A percentile compares a stretch with the other conserved stretches of the same genome.
Evolutionary conservation across 2,329 filamentous ascomycete genomes (phyloP).

Genomic region (Akanthomyces muscarius): DNA sequence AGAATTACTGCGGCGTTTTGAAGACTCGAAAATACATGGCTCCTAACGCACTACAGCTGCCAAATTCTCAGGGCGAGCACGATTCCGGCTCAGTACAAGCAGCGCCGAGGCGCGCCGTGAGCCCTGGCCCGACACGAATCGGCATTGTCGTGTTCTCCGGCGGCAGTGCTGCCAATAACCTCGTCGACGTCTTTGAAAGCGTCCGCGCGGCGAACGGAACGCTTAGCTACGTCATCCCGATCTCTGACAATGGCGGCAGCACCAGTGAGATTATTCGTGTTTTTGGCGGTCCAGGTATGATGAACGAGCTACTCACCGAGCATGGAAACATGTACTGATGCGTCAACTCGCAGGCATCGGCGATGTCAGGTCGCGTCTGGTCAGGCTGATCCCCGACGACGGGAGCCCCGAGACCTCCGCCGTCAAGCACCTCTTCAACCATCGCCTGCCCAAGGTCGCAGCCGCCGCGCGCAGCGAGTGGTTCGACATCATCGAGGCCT

Average conservation of each 20-base stretch:
- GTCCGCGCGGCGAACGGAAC: slow-evolving; percentile 62
- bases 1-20: background rate
- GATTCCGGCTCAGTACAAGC: background rate
- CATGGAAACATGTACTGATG: background rate
- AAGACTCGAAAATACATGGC: background rate
- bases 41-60: slow-evolving; percentile 5
- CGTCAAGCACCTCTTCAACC: slow-evolving; percentile 81
- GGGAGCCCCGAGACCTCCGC: slow-evolving; percentile 64
- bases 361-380: slow-evolving; percentile 58
- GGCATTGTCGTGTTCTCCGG: slow-evolving; percentile 81
- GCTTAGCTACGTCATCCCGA: slow-evolving; percentile 85
- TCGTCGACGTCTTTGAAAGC: slow-evolving; percentile 82
- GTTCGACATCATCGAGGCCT: slow-evolving; percentile 83
- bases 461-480: slow-evolving; percentile 72
- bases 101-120: slow-evolving; percentile 6
- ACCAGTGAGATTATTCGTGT: slow-evolving; percentile 92
- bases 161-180: slow-evolving; percentile 87
- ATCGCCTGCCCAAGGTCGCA: slow-evolving; percentile 61
- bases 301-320: background rate
- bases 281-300: slow-evolving; percentile 81
- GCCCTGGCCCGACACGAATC: slow-evolving; percentile 7
- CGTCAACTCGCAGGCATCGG: slow-evolving; percentile 49
- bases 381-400: slow-evolving; percentile 75
- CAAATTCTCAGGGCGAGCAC: background rate
- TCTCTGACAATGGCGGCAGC: slow-evolving; percentile 92